A percentile compares a stretch with the other conserved stretches of the same genome.
Evolutionary conservation across 192 early-diverging fungal genomes (phyloP).

Genomic region (Obelidium mucronatum): DNA sequence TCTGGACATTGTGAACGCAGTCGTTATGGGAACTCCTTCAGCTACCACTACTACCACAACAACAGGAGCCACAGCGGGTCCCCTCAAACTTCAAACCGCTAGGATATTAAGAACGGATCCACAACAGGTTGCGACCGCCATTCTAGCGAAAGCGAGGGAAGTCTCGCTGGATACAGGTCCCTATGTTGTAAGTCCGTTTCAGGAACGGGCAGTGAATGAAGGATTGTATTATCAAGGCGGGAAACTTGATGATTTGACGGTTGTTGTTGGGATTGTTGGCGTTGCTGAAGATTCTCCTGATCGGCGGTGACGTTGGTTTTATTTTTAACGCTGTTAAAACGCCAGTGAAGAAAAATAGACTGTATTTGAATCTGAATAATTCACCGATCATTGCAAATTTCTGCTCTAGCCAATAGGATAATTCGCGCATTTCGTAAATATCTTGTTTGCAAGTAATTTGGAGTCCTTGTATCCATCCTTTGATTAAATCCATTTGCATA

Average conservation of each 20-base stretch:
- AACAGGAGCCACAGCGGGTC: not conserved
- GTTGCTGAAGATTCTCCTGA: slow-evolving; percentile 43
- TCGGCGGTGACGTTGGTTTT: slow-evolving; percentile 28
- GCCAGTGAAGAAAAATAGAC: no score
- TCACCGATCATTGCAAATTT: no score
- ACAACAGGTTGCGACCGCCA: slow-evolving; percentile 76
- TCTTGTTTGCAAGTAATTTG: no score
- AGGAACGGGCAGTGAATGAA: slow-evolving; percentile 91
- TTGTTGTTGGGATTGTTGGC: slow-evolving; percentile 84
- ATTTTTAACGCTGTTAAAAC: no score
- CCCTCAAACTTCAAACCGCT: slow-evolving; percentile 9
- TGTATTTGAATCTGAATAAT: no score
- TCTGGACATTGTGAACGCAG: slow-evolving; percentile 75
- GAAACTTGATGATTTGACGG: slow-evolving; percentile 95
- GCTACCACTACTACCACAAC: not conserved
- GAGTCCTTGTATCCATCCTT: no score
- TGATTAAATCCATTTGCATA: no score
- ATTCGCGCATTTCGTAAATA: no score
- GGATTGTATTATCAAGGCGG: slow-evolving; percentile 94
- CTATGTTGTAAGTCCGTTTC: slow-evolving; percentile 84
- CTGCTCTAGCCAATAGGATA: no score
- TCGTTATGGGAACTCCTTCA: slow-evolving; percentile 6
- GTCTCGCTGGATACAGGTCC: slow-evolving; percentile 80
- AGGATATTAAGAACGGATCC: slow-evolving; percentile 61
- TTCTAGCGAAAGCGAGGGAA: slow-evolving; percentile 77